A percentile compares a stretch with the other conserved stretches of the same genome.
Conservation (phyloP, 176 grass and related monocot species). For the Avena eriantha region DNA sequence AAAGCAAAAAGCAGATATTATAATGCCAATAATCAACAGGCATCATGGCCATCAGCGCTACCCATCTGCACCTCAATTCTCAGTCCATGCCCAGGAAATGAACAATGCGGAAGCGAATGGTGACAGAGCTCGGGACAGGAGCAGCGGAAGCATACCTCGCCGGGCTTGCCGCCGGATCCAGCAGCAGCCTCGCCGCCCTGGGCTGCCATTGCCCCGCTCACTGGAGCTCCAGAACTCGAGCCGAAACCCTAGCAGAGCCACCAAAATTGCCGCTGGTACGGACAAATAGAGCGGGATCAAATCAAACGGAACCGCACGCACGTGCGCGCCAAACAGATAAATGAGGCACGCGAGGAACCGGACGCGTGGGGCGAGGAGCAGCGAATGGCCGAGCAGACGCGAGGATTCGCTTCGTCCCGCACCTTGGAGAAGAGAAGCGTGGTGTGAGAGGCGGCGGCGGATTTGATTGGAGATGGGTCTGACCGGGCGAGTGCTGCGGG, state of each 20-base stretch:
- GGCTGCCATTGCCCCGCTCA: slow-evolving; percentile 42
- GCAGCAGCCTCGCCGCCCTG: slow-evolving; percentile 56
- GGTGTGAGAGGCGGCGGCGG: neutral
- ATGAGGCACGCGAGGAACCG: neutral
- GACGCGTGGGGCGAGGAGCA: neutral
- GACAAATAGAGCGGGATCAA: neutral
- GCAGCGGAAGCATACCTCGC: slow-evolving; percentile 49
- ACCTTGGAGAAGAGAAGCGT: neutral
- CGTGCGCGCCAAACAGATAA: neutral
- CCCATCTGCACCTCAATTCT: neutral
- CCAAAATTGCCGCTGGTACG: neutral
- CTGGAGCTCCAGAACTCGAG: slow-evolving; percentile 28
- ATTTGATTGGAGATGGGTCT: slow-evolving; percentile 4
- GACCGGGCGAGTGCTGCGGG: neutral
- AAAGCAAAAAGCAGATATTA: neutral
- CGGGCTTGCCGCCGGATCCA: slow-evolving; percentile 40
- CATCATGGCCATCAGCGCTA: neutral
- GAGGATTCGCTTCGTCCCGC: neutral
- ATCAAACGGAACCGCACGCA: neutral
- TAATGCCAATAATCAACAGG: neutral
- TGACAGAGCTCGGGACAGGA: slow-evolving; percentile 11
- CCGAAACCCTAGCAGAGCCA: slow-evolving; percentile 18
- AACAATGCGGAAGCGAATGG: neutral
- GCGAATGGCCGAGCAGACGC: neutral
- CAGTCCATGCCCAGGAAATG: neutral